Percentiles rank a stretch among this genome's conserved stretches.
Evolutionary conservation across 768 basidiomycete species (phyloP).

Genomic region (Crepidotus variabilis): DNA sequence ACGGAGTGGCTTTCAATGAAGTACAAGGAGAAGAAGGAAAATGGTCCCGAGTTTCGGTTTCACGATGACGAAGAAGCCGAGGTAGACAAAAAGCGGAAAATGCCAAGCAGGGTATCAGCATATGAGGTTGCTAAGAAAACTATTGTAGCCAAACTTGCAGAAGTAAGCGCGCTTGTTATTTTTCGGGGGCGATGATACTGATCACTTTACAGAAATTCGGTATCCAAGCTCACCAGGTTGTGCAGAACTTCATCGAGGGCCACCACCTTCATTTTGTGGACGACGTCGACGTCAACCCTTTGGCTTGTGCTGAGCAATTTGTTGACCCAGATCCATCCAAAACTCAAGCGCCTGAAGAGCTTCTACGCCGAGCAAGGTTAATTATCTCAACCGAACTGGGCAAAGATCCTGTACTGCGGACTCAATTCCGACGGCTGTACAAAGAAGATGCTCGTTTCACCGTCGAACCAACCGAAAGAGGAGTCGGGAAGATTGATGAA

Average conservation of each 20-base stretch:
- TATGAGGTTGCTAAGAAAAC: slow-evolving; percentile 85
- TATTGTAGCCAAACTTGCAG: slow-evolving; percentile 70
- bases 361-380: slow-evolving; percentile 72
- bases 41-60: slow-evolving; percentile 53
- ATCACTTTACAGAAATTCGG: slow-evolving; percentile 66
- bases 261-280: slow-evolving; percentile 66
- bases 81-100: slow-evolving; percentile 63
- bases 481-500: slow-evolving; percentile 72
- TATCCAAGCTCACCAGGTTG: slow-evolving; percentile 75
- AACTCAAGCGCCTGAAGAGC: slow-evolving; percentile 57
- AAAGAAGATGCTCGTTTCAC: slow-evolving; percentile 71
- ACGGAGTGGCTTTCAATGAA: slow-evolving; percentile 89
- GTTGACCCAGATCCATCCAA: slow-evolving; percentile 62
- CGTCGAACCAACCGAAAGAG: slow-evolving; percentile 85
- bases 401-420: slow-evolving; percentile 86
- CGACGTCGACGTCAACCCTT: slow-evolving; percentile 78
- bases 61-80: slow-evolving; percentile 65
- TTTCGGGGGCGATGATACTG: neutral
- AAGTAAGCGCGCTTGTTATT: slow-evolving; percentile 44
- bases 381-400: slow-evolving; percentile 88
- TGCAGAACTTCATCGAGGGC: slow-evolving; percentile 72
- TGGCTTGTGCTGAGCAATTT: slow-evolving; percentile 84
- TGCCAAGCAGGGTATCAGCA: slow-evolving; percentile 78
- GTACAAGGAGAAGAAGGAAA: slow-evolving; percentile 70
- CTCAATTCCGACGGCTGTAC: slow-evolving; percentile 73